Evolutionary conservation across 768 basidiomycete species (phyloP).

Genomic region (Tricholoma terreum): DNA sequence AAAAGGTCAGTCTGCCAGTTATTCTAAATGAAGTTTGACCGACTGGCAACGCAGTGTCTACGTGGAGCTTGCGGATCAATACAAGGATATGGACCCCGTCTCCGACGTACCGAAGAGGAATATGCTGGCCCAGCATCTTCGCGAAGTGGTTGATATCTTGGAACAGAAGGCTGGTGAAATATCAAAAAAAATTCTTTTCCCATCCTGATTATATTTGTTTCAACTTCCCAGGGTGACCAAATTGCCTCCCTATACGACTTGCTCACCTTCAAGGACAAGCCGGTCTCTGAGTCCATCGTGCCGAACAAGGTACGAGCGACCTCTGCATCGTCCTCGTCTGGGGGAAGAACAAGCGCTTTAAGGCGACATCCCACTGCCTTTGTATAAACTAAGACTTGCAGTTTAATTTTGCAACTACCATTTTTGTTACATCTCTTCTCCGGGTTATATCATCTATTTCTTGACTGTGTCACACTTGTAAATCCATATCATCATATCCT

Average conservation of each 20-base stretch:
- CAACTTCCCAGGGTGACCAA: constrained; percentile 72
- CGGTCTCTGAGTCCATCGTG: constrained; percentile 27
- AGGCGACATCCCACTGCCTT: constrained; percentile 1
- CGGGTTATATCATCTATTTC: not conserved
- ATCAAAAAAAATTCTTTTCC: not conserved
- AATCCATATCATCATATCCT: constrained; percentile 6
- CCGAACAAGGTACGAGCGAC: constrained; percentile 11
- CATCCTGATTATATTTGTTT: constrained; percentile 1
- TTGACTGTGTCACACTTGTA: constrained; percentile 1
- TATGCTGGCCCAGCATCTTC: constrained; percentile 83
- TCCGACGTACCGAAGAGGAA: constrained; percentile 80
- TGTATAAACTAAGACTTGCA: not conserved
- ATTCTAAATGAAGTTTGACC: constrained; percentile 1
- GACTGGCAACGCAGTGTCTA: constrained; percentile 65
- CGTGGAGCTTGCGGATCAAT: constrained; percentile 87
- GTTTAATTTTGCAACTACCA: constrained; percentile 5
- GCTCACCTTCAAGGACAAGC: constrained; percentile 72
- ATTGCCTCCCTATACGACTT: constrained; percentile 90
- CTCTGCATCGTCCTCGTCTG: constrained; percentile 7
- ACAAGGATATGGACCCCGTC: constrained; percentile 83
- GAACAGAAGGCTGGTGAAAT: constrained; percentile 74
- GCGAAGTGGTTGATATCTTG: constrained; percentile 87
- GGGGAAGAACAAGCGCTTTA: not conserved
- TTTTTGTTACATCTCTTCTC: not conserved
- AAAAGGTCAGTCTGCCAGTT: constrained; percentile 63